Conservation (phyloP, 2,329 filamentous ascomycete genomes). For the Apiospora arundinis region DNA sequence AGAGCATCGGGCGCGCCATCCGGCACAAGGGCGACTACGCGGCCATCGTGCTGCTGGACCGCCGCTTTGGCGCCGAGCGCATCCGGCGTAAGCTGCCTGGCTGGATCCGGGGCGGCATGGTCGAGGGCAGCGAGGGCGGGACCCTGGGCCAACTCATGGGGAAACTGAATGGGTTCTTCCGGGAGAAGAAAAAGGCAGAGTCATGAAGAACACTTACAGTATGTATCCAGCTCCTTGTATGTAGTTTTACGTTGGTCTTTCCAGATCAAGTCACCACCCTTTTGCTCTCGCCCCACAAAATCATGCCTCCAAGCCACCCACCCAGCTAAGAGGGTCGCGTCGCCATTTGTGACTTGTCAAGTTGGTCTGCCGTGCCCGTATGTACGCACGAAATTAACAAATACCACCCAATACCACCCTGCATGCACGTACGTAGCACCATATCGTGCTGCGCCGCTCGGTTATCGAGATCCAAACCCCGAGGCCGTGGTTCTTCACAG, state of each 20-base stretch:
- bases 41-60: conserved; percentile 84
- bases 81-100: conserved; percentile 82
- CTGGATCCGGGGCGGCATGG: conserved; percentile 82
- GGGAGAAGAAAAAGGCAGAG: conserved; percentile 49
- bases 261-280: no score
- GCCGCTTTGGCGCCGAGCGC: conserved; percentile 74
- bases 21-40: conserved; percentile 89
- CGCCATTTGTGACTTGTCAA: no score
- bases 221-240: no score
- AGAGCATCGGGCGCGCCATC: conserved; percentile 93
- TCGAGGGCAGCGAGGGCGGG: conserved; percentile 53
- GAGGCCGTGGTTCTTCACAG: background rate
- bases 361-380: no score
- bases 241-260: no score
- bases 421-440: background rate
- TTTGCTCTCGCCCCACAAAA: no score
- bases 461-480: background rate
- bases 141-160: conserved; percentile 65
- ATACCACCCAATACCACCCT: background rate
- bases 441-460: background rate
- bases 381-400: background rate
- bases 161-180: conserved; percentile 63
- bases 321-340: no score
- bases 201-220: no score
- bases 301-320: no score